Evolutionary conservation across 495 filamentous ascomycete genomes (phyloP).

Genomic region (Aspergillus sclerotioniger): DNA sequence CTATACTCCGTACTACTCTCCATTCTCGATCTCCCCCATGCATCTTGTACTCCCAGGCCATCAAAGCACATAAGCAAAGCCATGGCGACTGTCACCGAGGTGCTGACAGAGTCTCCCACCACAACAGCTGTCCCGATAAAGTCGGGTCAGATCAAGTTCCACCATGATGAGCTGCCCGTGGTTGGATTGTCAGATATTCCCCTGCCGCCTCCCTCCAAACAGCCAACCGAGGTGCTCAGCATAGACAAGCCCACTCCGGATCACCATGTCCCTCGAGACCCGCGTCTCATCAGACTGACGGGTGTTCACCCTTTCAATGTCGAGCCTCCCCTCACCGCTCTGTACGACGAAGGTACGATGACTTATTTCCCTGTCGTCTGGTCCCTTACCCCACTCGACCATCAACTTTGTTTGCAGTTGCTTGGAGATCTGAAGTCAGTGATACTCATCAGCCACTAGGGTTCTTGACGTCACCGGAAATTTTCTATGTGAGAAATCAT

Average conservation of each 20-base stretch:
- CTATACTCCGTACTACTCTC: not conserved
- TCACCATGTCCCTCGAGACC: slow-evolving; percentile 79
- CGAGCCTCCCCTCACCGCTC: slow-evolving; percentile 75
- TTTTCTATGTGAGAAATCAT: slow-evolving; percentile 97
- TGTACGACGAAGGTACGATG: slow-evolving; percentile 70
- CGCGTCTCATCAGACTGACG: slow-evolving; percentile 82
- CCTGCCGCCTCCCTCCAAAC: slow-evolving; percentile 67
- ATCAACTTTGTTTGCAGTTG: not conserved
- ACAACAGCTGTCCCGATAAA: slow-evolving; percentile 23
- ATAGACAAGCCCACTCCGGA: slow-evolving; percentile 84
- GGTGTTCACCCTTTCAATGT: slow-evolving; percentile 94
- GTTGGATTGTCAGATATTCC: slow-evolving; percentile 50
- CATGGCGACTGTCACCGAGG: slow-evolving; percentile 33
- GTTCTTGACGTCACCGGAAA: slow-evolving; percentile 85
- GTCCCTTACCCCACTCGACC: not conserved
- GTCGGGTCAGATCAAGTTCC: slow-evolving; percentile 26
- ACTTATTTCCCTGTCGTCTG: not conserved
- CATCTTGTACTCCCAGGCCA: not conserved
- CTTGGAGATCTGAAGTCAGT: not conserved
- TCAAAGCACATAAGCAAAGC: not conserved
- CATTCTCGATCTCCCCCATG: not conserved
- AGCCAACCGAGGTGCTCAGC: slow-evolving; percentile 62
- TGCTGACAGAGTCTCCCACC: slow-evolving; percentile 21
- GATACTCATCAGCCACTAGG: slow-evolving; percentile 32
- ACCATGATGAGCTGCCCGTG: slow-evolving; percentile 29